Evolutionary conservation across 305 asterid species (phyloP), one percentile per base, ranked within the genome.

Genomic region (Fraxinus sp.): DNA sequence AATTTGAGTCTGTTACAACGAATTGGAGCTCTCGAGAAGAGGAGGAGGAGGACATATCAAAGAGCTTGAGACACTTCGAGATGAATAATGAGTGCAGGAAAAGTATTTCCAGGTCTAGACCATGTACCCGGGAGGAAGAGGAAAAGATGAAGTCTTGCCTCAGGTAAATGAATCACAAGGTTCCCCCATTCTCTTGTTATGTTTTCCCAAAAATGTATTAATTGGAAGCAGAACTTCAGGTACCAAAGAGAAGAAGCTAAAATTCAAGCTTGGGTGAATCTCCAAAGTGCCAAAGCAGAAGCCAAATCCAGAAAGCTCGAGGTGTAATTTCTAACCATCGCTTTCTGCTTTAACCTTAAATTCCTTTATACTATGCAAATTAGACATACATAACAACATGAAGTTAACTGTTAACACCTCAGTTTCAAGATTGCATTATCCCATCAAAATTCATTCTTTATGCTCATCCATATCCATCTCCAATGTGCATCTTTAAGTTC

Each of bases 261-360:
- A 75, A 94, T 95, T 80, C 95, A 95, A 90, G 99, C 98, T 88
- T 94, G 99, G 99, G 92, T 94, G 83, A 94, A 95, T 76, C 98
- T 90, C 44, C 97, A 93, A 83, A 92, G 87, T 87, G 99, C 99
- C 72, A 95, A 93, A 86, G 95, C 97, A 26, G 99, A 95, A 91
- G 98, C 99, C 79, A 96, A 95, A 77, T 95, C 99, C 11, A 90
- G 97, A 91, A 95, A 94, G 79, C 97, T 95, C 62, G 99, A 95
- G 99, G 99, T 94, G 88, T 55, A 79, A 22, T 37, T 32, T 41
- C 22, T 3, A 13, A 68, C 74, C 18, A 4, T 28, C 8, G 18
- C 30, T 18, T 62, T 62, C 71, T 59, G 71, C 30, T 7, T 59
- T 59, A 13, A 59, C 14, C 71, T 11, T 14, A 62, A 62, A 57